A percentile compares a stretch with the other conserved stretches of the same genome.
Evolutionary conservation across 306 rosid genomes (phyloP).

Genomic region (Styphnolobium japonicum): DNA sequence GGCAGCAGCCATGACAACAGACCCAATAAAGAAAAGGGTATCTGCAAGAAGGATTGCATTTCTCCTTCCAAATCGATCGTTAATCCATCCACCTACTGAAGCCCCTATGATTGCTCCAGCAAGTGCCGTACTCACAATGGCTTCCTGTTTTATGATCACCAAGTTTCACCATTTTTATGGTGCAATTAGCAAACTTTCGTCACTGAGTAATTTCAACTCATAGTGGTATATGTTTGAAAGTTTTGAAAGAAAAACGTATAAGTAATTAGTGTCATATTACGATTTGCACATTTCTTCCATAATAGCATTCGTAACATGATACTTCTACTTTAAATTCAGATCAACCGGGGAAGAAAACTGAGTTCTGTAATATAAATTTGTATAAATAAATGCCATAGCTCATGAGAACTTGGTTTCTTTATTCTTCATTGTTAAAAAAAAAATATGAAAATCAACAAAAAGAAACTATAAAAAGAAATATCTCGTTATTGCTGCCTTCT

Average conservation of each 20-base stretch:
- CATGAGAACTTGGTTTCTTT: background rate
- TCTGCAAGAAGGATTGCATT: constrained; percentile 48
- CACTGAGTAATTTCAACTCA: background rate
- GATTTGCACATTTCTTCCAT: too few relatives aligned
- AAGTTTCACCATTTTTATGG: background rate
- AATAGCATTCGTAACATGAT: background rate
- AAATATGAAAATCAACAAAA: background rate
- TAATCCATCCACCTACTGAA: constrained; percentile 65
- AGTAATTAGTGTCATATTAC: too few relatives aligned
- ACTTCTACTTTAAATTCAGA: background rate
- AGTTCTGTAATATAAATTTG: background rate
- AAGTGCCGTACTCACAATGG: constrained; percentile 63
- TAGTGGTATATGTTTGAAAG: background rate
- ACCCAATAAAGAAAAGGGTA: constrained; percentile 47
- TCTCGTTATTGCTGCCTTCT: too few relatives aligned
- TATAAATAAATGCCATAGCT: background rate
- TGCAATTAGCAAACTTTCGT: background rate
- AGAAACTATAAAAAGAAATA: too few relatives aligned
- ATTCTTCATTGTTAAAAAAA: background rate
- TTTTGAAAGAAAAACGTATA: background rate
- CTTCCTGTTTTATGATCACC: constrained; percentile 41
- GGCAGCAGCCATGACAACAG: constrained; percentile 52
- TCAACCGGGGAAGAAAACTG: background rate
- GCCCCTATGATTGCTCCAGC: constrained; percentile 72
- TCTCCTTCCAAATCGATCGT: constrained; percentile 51